Percentiles rank a stretch among this genome's conserved stretches.
These are phyloP conservation scores for Dillenia turbinata DNA, from an alignment of 164 flowering plant species.

Conservation along the genomic window DNA sequence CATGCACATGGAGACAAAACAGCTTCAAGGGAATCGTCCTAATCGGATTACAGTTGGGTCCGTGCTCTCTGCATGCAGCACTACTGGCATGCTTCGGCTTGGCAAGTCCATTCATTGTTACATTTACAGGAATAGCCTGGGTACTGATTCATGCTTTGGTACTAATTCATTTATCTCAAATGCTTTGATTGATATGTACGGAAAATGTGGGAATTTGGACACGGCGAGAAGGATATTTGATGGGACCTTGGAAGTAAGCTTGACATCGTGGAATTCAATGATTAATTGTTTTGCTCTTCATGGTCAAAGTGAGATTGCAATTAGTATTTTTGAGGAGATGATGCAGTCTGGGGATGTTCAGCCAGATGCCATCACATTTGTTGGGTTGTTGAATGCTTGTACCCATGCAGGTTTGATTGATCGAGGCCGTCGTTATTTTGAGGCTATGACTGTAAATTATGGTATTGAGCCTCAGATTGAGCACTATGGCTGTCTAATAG, in stretches of 20 bases:
- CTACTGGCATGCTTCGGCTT: conserved; percentile 54
- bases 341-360: conserved; percentile 15
- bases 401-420: conserved; percentile 59
- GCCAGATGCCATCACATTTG: conserved; percentile 55
- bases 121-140: conserved; percentile 28
- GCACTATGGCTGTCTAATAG: conserved; percentile 65
- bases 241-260: conserved; percentile 20
- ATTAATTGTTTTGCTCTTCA: conserved; percentile 60
- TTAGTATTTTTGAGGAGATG: conserved; percentile 51
- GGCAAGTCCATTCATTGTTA: conserved; percentile 56
- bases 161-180: conserved; percentile 32
- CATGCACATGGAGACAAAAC: not conserved
- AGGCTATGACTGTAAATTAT: conserved; percentile 31
- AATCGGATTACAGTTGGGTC: conserved; percentile 46
- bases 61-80: conserved; percentile 55
- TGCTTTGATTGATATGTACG: conserved; percentile 65
- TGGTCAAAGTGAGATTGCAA: conserved; percentile 41
- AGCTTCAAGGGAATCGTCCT: conserved; percentile 23
- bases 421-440: conserved; percentile 38
- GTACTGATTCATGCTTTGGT: conserved; percentile 17
- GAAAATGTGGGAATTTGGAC: conserved; percentile 58
- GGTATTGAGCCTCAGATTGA: conserved; percentile 47
- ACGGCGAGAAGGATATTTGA: conserved; percentile 45
- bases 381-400: conserved; percentile 62
- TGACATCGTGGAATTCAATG: conserved; percentile 62